Conservation (phyloP, 345 rosid genomes). For the Reutealis trisperma region DNA sequence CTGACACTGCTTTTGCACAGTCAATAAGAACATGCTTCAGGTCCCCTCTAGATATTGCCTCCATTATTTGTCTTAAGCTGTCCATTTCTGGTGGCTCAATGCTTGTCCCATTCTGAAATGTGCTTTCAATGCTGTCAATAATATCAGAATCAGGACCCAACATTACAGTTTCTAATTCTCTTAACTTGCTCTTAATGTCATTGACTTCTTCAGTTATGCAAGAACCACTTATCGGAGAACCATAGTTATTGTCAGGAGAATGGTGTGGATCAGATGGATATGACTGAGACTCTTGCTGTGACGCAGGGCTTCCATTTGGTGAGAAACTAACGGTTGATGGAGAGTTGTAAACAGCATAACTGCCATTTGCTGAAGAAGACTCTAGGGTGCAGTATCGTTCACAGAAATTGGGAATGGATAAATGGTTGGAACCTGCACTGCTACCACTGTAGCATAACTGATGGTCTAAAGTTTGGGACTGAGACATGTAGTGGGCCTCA, state of each 20-base stretch:
- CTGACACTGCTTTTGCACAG: constrained; percentile 79
- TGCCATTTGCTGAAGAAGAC: constrained; percentile 53
- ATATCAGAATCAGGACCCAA: constrained; percentile 76
- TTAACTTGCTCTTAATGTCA: constrained; percentile 67
- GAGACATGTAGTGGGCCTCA: constrained; percentile 45
- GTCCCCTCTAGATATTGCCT: constrained; percentile 59
- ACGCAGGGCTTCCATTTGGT: constrained; percentile 47
- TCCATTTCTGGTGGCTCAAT: constrained; percentile 34
- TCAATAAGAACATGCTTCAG: constrained; percentile 62
- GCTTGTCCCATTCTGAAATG: constrained; percentile 23
- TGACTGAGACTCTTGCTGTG: constrained; percentile 51
- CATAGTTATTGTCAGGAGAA: constrained; percentile 58
- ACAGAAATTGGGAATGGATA: constrained; percentile 38
- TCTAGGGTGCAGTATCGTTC: constrained; percentile 61
- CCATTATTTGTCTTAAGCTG: constrained; percentile 50
- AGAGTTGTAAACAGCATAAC: constrained; percentile 37
- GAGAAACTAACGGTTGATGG: constrained; percentile 49
- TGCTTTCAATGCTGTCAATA: constrained; percentile 42
- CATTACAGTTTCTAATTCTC: constrained; percentile 78
- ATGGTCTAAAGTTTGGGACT: constrained; percentile 39
- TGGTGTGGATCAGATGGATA: constrained; percentile 34
- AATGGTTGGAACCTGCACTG: constrained; percentile 23
- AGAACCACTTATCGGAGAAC: constrained; percentile 69
- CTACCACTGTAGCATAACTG: constrained; percentile 31
- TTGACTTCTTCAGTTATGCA: constrained; percentile 69